Conservation (phyloP, 2,329 filamentous ascomycete species). For the Thelonectria rubi region DNA sequence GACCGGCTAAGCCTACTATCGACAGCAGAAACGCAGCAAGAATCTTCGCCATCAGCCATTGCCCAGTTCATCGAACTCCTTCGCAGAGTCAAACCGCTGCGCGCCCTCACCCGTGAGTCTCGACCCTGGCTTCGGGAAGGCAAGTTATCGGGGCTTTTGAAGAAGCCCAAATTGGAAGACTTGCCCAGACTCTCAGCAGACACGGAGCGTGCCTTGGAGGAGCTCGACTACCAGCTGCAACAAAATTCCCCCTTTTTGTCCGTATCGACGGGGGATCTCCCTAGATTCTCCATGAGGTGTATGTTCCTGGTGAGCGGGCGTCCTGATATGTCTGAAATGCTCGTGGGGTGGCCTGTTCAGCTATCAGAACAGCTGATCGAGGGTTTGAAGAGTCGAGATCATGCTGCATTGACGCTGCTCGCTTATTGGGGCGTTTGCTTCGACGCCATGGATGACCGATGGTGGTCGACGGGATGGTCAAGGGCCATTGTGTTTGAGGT, state of each 20-base stretch:
- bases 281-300: slow-evolving; percentile 3
- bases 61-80: slow-evolving; percentile 17
- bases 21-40: background rate
- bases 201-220: background rate
- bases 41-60: background rate
- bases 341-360: slow-evolving; percentile 26
- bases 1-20: slow-evolving; percentile 22
- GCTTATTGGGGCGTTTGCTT: slow-evolving; percentile 26
- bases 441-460: slow-evolving; percentile 14
- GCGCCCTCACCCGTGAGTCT: background rate
- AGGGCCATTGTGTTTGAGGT: slow-evolving; percentile 21
- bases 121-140: slow-evolving; percentile 4
- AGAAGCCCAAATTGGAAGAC: background rate
- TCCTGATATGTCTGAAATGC: slow-evolving; percentile 16
- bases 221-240: background rate
- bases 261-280: background rate
- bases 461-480: slow-evolving; percentile 29
- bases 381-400: slow-evolving; percentile 4
- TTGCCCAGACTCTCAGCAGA: slow-evolving; percentile 6
- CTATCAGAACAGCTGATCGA: slow-evolving; percentile 20
- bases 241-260: background rate
- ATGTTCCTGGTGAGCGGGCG: slow-evolving; percentile 16
- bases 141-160: background rate
- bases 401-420: slow-evolving; percentile 20
- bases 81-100: slow-evolving; percentile 1